Base-by-base conservation (phyloP, 192 early-diverging fungal genomes). In the Lunasporangiospora selenospora region DNA sequence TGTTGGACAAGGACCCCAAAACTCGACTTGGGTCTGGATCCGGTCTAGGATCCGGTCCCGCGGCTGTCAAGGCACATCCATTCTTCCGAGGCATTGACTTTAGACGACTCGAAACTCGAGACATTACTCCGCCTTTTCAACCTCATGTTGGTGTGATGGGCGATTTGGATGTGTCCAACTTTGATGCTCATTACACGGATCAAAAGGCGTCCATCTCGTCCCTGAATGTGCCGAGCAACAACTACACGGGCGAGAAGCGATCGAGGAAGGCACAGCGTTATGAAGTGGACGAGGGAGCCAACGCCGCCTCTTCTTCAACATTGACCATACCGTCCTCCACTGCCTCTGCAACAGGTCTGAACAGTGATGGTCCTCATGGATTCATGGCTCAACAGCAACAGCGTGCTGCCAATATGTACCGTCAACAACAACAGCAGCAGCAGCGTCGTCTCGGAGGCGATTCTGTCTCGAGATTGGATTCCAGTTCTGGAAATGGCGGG, bases 21-120 rank as follows among this genome's bases (percentile, higher is more conserved):
- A 80, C 85, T 19, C 33, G 69, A 1, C 64, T 76, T 11, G 81
- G 91, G n/a, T 78, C 89, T 10, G 92, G 92, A 24, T 61, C 76
- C n/a, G 57, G 67, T 11, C 71, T 34, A 3, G 44, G 62, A 2
- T 56, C 54, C 21, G 87, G 82, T 23, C 77, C 88, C 6, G 81
- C 86, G n/a, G 85, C 86, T 52, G 87, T 93, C 52, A 93, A 93
- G 65, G 57, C 58, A 2, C 92, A 93, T 57, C 83, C 86, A 15
- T 88, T 84, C 65, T 93, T 93, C 61, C 71, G 77, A 7, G 86
- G 81, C 16, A 77, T 92, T 5, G 77, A 91, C 55, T 93, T 89
- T 85, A 49, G 79, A 3, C 75, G 80, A 23, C 80, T 93, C 1
- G 67, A 78, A 33, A 81, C 77, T 12, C 80, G 90, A 13, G 84